phyloP scores from a whole-genome alignment of 495 filamentous ascomycete genomes.

The Parathielavia appendiculata region DNA sequence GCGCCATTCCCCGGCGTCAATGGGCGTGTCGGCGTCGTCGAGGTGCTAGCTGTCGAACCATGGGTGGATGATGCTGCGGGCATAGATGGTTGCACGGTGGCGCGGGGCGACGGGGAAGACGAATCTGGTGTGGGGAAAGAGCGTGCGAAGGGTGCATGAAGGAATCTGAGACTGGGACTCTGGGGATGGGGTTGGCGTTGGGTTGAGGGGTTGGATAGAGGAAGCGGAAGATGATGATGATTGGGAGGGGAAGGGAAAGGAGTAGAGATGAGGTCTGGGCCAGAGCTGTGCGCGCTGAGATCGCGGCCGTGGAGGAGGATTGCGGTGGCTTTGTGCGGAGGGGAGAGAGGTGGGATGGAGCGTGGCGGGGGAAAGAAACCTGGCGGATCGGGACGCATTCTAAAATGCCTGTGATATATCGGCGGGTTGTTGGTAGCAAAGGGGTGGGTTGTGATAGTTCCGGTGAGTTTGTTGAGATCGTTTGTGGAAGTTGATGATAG shows the following conservation, averaged over 20 bases:
- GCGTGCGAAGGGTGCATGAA: slow-evolving; percentile 15
- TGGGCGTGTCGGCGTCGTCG: slow-evolving; percentile 6
- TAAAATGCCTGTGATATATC: background rate
- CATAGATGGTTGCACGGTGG: slow-evolving; percentile 42
- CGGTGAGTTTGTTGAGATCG: background rate
- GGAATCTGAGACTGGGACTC: too few relatives aligned
- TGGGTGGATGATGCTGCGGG: slow-evolving; percentile 43
- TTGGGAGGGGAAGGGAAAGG: slow-evolving; percentile 4
- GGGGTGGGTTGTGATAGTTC: background rate
- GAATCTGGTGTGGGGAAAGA: slow-evolving; percentile 33
- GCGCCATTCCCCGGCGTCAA: slow-evolving; percentile 23
- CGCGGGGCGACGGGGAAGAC: slow-evolving; percentile 46
- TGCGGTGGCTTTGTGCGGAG: slow-evolving; percentile 37
- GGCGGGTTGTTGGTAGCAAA: background rate
- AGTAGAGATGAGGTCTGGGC: slow-evolving; percentile 24
- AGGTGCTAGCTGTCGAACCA: slow-evolving; percentile 54
- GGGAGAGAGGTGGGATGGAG: slow-evolving; percentile 22
- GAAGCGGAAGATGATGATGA: background rate
- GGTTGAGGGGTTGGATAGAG: background rate
- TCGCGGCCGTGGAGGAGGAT: slow-evolving; percentile 50
- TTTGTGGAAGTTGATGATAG: too few relatives aligned
- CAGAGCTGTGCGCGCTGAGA: slow-evolving; percentile 34
- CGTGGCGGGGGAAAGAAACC: slow-evolving; percentile 28
- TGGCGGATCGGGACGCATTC: slow-evolving; percentile 13
- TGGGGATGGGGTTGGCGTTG: too few relatives aligned